Conservation (phyloP, 2,329 filamentous ascomycete species). For the Aspergillus latus region DNA sequence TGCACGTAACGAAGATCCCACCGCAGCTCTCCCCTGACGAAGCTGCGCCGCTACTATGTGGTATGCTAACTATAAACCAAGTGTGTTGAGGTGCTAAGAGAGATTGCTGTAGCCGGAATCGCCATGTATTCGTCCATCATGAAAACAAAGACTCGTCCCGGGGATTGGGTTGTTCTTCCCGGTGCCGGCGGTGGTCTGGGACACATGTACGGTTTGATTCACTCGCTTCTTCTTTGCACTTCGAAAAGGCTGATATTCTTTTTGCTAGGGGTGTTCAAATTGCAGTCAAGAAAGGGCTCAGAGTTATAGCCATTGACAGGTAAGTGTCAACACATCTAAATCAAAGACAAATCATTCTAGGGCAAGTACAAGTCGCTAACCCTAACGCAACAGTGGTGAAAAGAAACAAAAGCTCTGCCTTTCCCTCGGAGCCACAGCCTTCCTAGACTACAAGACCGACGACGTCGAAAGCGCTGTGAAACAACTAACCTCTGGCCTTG, state of each 20-base stretch:
- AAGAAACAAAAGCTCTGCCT: constrained; percentile 37
- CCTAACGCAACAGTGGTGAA: constrained; percentile 28
- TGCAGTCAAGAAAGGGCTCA: constrained; percentile 36
- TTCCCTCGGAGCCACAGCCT: constrained; percentile 34
- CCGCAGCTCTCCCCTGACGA: constrained; percentile 30
- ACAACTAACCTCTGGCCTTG: constrained; percentile 42
- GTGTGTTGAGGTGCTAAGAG: not conserved
- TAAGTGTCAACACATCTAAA: constrained; percentile 12
- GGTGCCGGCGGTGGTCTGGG: constrained; percentile 41
- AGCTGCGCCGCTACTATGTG: constrained; percentile 40
- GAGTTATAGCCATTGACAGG: constrained; percentile 41
- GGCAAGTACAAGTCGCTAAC: not conserved
- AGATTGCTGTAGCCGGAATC: constrained; percentile 31
- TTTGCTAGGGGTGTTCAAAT: constrained; percentile 38
- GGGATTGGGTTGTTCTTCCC: constrained; percentile 38
- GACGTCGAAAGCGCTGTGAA: constrained; percentile 43
- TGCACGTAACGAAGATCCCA: constrained; percentile 39
- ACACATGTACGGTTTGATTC: constrained; percentile 33
- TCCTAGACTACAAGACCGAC: constrained; percentile 37
- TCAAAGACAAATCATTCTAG: not conserved
- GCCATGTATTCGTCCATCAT: constrained; percentile 42
- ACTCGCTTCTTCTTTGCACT: not conserved
- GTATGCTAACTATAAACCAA: constrained; percentile 22
- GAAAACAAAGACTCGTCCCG: constrained; percentile 36
- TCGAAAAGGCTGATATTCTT: not conserved